Base-by-base conservation (phyloP, 1,139 yeast species). In the Magnusiomyces magnusii region DNA sequence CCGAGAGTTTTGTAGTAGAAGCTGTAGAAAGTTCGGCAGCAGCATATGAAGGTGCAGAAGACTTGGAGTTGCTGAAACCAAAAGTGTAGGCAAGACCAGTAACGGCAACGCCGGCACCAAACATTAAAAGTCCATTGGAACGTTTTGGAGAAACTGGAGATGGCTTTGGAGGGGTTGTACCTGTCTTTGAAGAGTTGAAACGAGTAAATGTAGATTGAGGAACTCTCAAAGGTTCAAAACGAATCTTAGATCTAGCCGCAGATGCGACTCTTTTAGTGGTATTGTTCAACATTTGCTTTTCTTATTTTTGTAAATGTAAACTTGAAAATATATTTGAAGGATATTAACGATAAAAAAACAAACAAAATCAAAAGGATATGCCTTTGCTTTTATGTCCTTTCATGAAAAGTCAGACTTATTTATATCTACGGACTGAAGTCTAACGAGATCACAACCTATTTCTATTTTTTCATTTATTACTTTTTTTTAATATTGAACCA, bases 1-100 rank as follows among this genome's bases (percentile, higher is more conserved):
- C 59, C 2, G 56, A 39, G 23, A 67, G 59, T 10, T 68, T 66
- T 2, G 65, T 54, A 17, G 69, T 65, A 24, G 69, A 62, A 15
- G 60, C 36, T 25, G 60, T 57, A 36, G 54, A 56, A 7, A 13
- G 36, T 7, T 13, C 13, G 36, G 36, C 36, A 24, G 51, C 51
- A 17, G 57, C 7, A 31, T 3, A 39, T 3, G 44, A 17, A n/a
- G n/a, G n/a, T n/a, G n/a, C 10, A 9, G 19, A 39, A 9, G 44
- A 17, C 5, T n/a, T 39, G 19, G 44, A 39, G 19, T 39, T 39
- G 19, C 17, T n/a, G 19, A 39, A 9, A 19, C 44, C 44, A 17
- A 47, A 19, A 39, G 47, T 28, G 25, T 50, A 53, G 3, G 49
- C 52, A n/a, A 58, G 56, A 41, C 60, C 62, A 19, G 60, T 58